phyloP scores from a whole-genome alignment of 2,329 filamentous ascomycete species.

The Paecilomyces sp. region DNA sequence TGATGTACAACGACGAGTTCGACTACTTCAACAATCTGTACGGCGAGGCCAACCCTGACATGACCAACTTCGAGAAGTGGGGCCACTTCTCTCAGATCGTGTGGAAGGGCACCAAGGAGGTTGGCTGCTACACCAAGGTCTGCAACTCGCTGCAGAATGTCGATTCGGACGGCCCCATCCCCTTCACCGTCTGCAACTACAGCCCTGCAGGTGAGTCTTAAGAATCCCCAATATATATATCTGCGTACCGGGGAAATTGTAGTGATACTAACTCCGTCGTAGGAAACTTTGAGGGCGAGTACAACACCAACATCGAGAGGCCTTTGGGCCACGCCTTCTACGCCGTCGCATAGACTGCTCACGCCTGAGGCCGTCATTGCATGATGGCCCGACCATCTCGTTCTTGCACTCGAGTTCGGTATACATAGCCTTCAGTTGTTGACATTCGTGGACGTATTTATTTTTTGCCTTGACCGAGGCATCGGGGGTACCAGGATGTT shows the following conservation, averaged over 20 bases:
- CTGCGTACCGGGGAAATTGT: too few species aligned
- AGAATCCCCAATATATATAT: too few species aligned
- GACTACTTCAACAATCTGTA: constrained; percentile 51
- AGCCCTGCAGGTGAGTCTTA: constrained; percentile 56
- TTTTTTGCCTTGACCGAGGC: background rate
- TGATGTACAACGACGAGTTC: constrained; percentile 85
- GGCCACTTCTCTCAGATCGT: constrained; percentile 73
- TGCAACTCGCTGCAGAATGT: constrained; percentile 40
- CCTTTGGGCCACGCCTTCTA: constrained; percentile 29
- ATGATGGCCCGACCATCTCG: background rate
- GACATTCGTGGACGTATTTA: background rate
- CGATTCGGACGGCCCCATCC: constrained; percentile 40
- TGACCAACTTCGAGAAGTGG: constrained; percentile 56
- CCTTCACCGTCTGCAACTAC: constrained; percentile 89
- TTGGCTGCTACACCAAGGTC: constrained; percentile 55
- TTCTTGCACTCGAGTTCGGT: background rate
- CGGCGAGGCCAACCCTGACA: constrained; percentile 52
- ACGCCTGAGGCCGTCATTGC: background rate
- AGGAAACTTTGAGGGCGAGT: constrained; percentile 52
- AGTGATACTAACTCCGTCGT: background rate
- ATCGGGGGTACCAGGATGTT: background rate
- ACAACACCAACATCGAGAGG: constrained; percentile 44
- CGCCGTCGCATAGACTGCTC: background rate
- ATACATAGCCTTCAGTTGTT: background rate
- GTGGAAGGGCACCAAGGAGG: constrained; percentile 55